Percentiles rank a stretch among this genome's conserved stretches.
Evolutionary conservation across 352 stramenopile species (phyloP).

Genomic region (Pilasporangium apinafurcum): DNA sequence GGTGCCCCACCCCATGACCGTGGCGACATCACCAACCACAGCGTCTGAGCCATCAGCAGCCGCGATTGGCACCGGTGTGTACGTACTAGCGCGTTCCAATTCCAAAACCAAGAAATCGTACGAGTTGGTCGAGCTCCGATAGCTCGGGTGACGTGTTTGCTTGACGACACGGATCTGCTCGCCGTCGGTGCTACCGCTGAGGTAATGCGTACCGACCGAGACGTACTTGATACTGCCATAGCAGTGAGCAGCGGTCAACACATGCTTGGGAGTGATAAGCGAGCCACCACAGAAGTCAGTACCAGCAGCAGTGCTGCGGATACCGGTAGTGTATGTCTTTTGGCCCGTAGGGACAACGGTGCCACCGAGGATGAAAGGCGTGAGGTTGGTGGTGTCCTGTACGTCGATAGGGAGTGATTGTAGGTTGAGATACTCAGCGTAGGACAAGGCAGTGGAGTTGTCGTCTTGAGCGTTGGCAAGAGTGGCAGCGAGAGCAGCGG

Average conservation of each 20-base stretch:
- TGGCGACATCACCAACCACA: conserved; percentile 15
- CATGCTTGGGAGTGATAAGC: conserved; percentile 53
- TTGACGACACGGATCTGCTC: conserved; percentile 47
- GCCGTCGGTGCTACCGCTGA: conserved; percentile 26
- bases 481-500: background rate
- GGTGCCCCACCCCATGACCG: conserved; percentile 20
- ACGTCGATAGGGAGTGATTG: background rate
- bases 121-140: conserved; percentile 22
- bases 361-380: conserved; percentile 33
- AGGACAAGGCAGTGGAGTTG: background rate
- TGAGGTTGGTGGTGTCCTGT: conserved; percentile 3
- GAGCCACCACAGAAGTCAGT: conserved; percentile 47
- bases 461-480: background rate
- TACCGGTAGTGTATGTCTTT: conserved; percentile 44
- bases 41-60: conserved; percentile 18
- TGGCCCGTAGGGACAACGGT: conserved; percentile 26
- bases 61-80: conserved; percentile 25
- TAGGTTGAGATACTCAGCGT: background rate
- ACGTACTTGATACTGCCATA: conserved; percentile 35
- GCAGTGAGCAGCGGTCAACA: conserved; percentile 65
- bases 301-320: conserved; percentile 22
- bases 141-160: conserved; percentile 40
- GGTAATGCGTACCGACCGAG: conserved; percentile 46
- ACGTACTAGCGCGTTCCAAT: conserved; percentile 26
- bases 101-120: conserved; percentile 59